Base-by-base conservation (phyloP, 2,329 filamentous ascomycete genomes). In the Stagonosporopsis cucurbitacearum region DNA sequence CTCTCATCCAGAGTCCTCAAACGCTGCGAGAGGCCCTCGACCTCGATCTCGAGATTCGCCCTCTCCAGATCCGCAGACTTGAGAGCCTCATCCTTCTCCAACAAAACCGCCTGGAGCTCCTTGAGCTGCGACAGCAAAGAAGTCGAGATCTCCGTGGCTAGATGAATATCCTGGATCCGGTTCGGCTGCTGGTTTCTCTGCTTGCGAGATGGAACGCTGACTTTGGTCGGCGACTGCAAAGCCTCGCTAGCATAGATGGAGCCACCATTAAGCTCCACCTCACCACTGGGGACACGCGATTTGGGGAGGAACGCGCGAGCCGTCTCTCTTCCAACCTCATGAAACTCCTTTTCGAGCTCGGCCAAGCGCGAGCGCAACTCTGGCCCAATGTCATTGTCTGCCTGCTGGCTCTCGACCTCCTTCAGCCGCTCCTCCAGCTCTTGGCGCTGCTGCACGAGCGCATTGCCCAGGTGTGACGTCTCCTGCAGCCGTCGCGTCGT, bases 81-180 rank as follows among this genome's bases (percentile, higher is more conserved):
- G 63, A 97, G 80, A 42, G 91, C 84, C 48, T 96, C 93, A 61
- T 99, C 95, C 64, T 92, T 90, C 77, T 98, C 92, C 0, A 88
- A 85, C 11, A 99, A 83, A 15, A 96, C 81, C 2, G 88, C 84
- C 75, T 99, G 95, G 50, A 99, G 79, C 71, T 95, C 92, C 59
- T 95, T 89, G 46, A 99, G 90, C 78, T 98, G 95, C n/a, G 90
- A 88, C 47, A 99, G 88, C 47, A 99, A 82, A 2, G 92, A 96
- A 6, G 92, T 96, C 71, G 92, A 97, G 68, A 99, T 97, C 72
- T 99, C 94, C 46, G 95, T 93, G n/a, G 94, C 95, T 71, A 99
- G 96, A 67, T 97, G 92, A 71, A 99, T 96, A 70, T 99, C 95
- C 73, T 98, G 92, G 12, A 96, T 88, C 47, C 93, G 88, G 71